phyloP scores from a whole-genome alignment of 495 filamentous ascomycete genomes.

The Podospora conica region DNA sequence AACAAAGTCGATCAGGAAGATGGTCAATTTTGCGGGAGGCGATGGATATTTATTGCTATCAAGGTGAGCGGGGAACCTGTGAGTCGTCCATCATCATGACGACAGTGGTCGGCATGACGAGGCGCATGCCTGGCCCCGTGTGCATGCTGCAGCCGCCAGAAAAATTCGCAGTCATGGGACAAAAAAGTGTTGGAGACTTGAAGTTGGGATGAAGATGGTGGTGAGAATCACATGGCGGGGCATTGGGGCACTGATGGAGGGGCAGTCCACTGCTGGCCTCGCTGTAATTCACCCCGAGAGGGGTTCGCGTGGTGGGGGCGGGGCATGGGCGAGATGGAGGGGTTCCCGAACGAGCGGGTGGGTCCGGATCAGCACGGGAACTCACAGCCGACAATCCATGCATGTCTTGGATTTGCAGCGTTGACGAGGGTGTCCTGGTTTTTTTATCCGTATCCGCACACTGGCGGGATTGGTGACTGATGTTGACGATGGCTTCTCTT shows the following conservation, averaged over 20 bases:
- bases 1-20: neutral
- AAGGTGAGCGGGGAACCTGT: neutral
- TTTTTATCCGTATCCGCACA: no score
- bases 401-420: neutral
- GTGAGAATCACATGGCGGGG: neutral
- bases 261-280: constrained; percentile 10
- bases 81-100: neutral
- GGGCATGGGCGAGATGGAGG: no score
- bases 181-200: neutral
- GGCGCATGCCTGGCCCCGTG: neutral
- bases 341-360: neutral
- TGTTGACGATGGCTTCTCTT: neutral
- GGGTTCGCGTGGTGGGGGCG: constrained; percentile 3
- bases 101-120: neutral
- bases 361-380: neutral
- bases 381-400: neutral
- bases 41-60: neutral
- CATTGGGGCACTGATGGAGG: neutral
- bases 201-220: neutral
- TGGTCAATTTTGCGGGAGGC: neutral
- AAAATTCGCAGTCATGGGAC: neutral
- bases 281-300: constrained; percentile 27
- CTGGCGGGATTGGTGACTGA: neutral
- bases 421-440: neutral
- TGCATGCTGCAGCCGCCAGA: neutral